These are phyloP conservation scores for Polytrichum formosum DNA, from an alignment of 225 moss, liverwort and hornwort genomes.

Conservation along the genomic window DNA sequence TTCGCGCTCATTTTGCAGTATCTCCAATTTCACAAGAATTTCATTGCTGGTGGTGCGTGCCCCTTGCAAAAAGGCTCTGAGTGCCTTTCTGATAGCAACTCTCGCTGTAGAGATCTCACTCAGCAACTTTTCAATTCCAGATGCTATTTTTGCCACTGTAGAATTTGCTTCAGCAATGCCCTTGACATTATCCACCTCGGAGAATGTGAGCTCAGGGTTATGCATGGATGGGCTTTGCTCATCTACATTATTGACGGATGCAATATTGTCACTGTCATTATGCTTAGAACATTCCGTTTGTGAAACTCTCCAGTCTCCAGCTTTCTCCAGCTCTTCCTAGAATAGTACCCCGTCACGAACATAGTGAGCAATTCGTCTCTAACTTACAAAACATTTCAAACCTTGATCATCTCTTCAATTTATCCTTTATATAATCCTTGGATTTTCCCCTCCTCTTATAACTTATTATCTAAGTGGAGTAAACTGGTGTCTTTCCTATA, in stretches of 20 bases:
- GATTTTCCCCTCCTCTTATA: too few relatives aligned
- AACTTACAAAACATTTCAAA: too few relatives aligned
- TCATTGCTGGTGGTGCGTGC: background rate
- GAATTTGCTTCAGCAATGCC: constrained; percentile 3
- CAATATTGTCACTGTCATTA: background rate
- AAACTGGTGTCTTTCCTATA: too few relatives aligned
- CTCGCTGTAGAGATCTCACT: constrained; percentile 7
- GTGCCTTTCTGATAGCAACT: constrained; percentile 2
- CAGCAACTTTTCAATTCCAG: constrained; percentile 7
- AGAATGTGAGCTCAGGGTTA: constrained; percentile 2
- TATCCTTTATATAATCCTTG: too few relatives aligned
- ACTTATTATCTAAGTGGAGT: too few relatives aligned
- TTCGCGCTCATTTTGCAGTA: constrained; percentile 14
- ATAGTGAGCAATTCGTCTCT: too few relatives aligned
- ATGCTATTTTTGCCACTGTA: background rate
- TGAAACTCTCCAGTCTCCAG: background rate
- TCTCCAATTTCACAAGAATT: background rate
- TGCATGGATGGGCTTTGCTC: constrained; percentile 5
- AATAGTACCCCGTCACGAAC: too few relatives aligned
- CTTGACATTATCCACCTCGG: constrained; percentile 12
- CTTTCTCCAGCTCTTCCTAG: constrained; percentile 7
- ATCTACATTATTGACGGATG: background rate
- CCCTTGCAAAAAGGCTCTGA: background rate
- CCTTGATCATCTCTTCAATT: too few relatives aligned
- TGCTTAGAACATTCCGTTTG: background rate